phyloP scores from a whole-genome alignment of 2,329 filamentous ascomycete genomes.

The Pyricularia pennisetigena region DNA sequence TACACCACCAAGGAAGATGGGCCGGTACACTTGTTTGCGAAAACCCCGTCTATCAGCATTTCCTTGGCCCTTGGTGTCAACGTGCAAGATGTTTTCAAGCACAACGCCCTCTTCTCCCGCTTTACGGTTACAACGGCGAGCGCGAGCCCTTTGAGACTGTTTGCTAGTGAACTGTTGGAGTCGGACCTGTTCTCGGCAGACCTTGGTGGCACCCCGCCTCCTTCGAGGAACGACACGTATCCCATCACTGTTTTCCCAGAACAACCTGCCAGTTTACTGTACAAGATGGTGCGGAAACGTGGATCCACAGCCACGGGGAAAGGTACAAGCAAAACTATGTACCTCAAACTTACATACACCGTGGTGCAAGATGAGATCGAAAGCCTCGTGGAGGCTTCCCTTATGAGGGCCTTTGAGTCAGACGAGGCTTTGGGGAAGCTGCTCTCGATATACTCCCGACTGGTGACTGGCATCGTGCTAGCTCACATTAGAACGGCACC shows the following conservation, averaged over 20 bases:
- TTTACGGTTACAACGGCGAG: constrained; percentile 85
- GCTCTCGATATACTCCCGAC: constrained; percentile 34
- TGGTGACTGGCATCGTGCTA: constrained; percentile 34
- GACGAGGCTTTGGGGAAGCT: constrained; percentile 23
- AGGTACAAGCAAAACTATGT: constrained; percentile 38
- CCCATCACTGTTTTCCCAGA: constrained; percentile 63
- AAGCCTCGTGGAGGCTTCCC: constrained; percentile 30
- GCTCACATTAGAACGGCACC: constrained; percentile 27
- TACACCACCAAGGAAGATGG: constrained; percentile 58
- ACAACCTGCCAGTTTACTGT: constrained; percentile 72
- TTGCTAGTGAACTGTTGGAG: constrained; percentile 58
- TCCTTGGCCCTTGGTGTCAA: constrained; percentile 85
- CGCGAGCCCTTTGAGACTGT: constrained; percentile 62
- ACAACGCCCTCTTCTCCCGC: constrained; percentile 68
- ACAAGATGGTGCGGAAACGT: constrained; percentile 58
- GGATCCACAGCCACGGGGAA: constrained; percentile 17
- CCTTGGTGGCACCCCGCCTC: constrained; percentile 34
- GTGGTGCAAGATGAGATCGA: constrained; percentile 68
- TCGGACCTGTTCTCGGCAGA: constrained; percentile 60
- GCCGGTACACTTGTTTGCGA: constrained; percentile 49
- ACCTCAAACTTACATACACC: constrained; percentile 65
- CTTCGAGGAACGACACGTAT: constrained; percentile 16
- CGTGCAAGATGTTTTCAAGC: constrained; percentile 92
- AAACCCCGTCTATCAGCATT: constrained; percentile 55
- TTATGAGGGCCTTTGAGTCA: constrained; percentile 21